A percentile compares a stretch with the other conserved stretches of the same genome.
phyloP scores from a whole-genome alignment of 768 basidiomycete species.

The Lentinula lateritia region DNA sequence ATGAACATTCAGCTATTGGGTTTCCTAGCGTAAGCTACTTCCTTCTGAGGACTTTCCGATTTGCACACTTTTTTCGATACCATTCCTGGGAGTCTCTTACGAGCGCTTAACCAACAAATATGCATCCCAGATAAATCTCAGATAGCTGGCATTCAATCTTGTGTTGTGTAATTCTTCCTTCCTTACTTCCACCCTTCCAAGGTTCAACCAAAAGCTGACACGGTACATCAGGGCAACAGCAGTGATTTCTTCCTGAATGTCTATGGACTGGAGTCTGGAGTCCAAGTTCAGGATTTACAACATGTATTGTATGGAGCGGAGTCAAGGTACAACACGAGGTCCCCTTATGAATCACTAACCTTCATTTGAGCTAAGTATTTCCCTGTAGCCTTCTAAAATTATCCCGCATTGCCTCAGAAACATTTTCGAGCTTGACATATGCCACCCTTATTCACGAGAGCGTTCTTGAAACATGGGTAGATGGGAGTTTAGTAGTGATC shows the following conservation, averaged over 20 bases:
- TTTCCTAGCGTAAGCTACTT: conserved; percentile 24
- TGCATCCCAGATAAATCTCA: too few relatives aligned
- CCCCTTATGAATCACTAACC: background rate
- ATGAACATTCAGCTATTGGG: conserved; percentile 20
- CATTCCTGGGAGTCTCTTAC: too few relatives aligned
- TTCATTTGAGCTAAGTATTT: background rate
- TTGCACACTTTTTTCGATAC: too few relatives aligned
- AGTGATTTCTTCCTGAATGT: conserved; percentile 24
- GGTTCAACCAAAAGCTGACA: conserved; percentile 3
- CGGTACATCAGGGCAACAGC: conserved; percentile 28
- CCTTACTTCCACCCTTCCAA: too few relatives aligned
- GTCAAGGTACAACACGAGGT: conserved; percentile 25
- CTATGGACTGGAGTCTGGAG: conserved; percentile 23
- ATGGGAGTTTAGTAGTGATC: conserved; percentile 40
- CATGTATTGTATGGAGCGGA: conserved; percentile 24
- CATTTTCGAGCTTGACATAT: conserved; percentile 27
- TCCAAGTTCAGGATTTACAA: conserved; percentile 20
- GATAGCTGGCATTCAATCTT: too few relatives aligned
- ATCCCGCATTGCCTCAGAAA: conserved; percentile 13
- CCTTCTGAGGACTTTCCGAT: background rate
- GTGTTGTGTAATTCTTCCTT: too few relatives aligned
- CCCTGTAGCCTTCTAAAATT: conserved; percentile 30
- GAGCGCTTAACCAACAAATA: too few relatives aligned
- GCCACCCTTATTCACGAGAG: conserved; percentile 31
- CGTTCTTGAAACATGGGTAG: conserved; percentile 47